These are phyloP conservation scores for Cubamyces sp. DNA, from an alignment of 768 basidiomycete species.

Conservation along the genomic window DNA sequence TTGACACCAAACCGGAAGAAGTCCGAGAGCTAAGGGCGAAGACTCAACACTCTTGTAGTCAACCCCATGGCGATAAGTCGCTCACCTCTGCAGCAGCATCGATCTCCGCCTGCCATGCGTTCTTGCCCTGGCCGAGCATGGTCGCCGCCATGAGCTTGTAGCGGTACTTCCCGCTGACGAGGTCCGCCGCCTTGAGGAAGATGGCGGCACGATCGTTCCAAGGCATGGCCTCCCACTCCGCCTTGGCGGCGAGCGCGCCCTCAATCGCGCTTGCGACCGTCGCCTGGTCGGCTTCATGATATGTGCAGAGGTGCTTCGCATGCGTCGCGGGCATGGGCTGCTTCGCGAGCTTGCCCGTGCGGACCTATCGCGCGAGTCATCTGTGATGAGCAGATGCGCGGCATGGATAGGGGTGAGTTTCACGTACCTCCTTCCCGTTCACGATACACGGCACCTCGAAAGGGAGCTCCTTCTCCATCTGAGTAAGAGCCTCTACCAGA, in stretches of 20 bases:
- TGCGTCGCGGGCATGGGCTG: conserved; percentile 90
- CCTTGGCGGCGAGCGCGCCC: conserved; percentile 84
- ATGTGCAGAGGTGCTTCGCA: conserved; percentile 76
- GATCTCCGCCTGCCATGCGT: conserved; percentile 99
- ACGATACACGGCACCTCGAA: conserved; percentile 94
- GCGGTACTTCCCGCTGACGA: conserved; percentile 93
- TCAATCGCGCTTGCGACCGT: conserved; percentile 81
- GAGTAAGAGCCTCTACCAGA: conserved; percentile 69
- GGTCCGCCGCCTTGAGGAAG: conserved; percentile 97
- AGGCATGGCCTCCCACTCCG: conserved; percentile 90
- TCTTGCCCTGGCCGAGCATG: conserved; percentile 98
- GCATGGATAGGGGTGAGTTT: neutral
- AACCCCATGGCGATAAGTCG: neutral
- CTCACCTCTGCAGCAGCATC: conserved; percentile 96
- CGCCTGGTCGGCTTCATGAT: conserved; percentile 85
- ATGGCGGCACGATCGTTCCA: conserved; percentile 98
- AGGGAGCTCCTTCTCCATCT: conserved; percentile 84
- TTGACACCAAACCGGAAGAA: conserved; percentile 98
- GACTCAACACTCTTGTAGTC: neutral
- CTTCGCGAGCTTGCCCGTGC: conserved; percentile 75
- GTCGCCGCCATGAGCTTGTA: conserved; percentile 96
- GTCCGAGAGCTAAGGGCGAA: conserved; percentile 64
- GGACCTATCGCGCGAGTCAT: conserved; percentile 54
- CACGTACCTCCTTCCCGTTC: conserved; percentile 77
- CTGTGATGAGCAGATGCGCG: neutral